Evolutionary conservation across 345 rosid species (phyloP).

Genomic region (Brassica cretica): DNA sequence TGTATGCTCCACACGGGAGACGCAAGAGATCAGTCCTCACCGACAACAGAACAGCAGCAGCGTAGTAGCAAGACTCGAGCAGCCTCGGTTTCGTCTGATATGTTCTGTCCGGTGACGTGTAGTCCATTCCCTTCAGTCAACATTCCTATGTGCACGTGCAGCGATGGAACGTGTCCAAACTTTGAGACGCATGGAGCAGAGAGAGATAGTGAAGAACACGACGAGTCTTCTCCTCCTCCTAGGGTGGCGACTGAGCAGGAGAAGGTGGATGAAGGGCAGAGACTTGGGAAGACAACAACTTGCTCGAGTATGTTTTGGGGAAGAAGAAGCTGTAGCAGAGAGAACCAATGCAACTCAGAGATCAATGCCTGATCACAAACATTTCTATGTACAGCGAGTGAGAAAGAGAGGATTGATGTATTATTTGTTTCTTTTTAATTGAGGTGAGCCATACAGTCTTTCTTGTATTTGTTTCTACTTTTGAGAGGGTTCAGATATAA

Average conservation of each 20-base stretch:
- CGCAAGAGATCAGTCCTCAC: slow-evolving; percentile 56
- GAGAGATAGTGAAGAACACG: slow-evolving; percentile 37
- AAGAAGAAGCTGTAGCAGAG: slow-evolving; percentile 98
- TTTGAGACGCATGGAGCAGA: slow-evolving; percentile 66
- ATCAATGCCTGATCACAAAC: slow-evolving; percentile 66
- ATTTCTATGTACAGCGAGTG: slow-evolving; percentile 33
- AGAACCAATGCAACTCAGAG: slow-evolving; percentile 96
- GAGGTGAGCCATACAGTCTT: slow-evolving; percentile 15
- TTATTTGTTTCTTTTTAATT: not conserved
- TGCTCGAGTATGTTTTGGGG: slow-evolving; percentile 99
- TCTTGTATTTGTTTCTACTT: slow-evolving; percentile 27
- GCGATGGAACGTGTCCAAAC: slow-evolving; percentile 77
- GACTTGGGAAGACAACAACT: slow-evolving; percentile 75
- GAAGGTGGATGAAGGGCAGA: slow-evolving; percentile 72
- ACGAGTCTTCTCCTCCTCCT: slow-evolving; percentile 52
- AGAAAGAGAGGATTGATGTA: slow-evolving; percentile 8
- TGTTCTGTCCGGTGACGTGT: slow-evolving; percentile 87
- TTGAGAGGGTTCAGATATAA: slow-evolving; percentile 19
- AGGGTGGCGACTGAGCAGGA: slow-evolving; percentile 52
- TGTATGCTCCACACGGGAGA: slow-evolving; percentile 86
- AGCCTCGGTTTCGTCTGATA: slow-evolving; percentile 79
- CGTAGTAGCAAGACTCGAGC: slow-evolving; percentile 60
- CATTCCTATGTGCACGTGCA: slow-evolving; percentile 86
- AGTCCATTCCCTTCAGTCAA: slow-evolving; percentile 92
- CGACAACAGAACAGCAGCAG: slow-evolving; percentile 52